These are phyloP conservation scores for Prunus dulcis DNA, from an alignment of 306 rosid species.

Conservation along the genomic window DNA sequence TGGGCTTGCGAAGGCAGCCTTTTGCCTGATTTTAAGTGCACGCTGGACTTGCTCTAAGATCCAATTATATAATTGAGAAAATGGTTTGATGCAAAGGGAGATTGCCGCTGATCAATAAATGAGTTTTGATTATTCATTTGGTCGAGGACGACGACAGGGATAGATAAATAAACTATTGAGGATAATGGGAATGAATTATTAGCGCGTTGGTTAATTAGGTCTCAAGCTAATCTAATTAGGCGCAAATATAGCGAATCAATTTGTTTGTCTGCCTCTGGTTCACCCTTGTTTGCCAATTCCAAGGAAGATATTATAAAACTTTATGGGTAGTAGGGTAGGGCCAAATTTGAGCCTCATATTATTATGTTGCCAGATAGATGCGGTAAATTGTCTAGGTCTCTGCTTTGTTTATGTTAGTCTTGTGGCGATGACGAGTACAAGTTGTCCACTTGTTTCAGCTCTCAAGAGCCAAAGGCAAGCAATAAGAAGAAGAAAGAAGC, in stretches of 20 bases:
- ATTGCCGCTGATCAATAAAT: neutral
- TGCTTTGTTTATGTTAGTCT: neutral
- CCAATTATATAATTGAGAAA: neutral
- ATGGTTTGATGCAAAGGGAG: neutral
- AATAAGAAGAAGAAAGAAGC: neutral
- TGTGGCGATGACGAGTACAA: neutral
- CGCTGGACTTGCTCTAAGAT: too few species aligned
- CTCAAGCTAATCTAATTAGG: neutral
- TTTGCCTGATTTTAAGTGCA: too few species aligned
- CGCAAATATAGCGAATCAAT: neutral
- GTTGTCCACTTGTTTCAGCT: neutral
- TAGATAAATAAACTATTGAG: neutral
- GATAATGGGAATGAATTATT: neutral
- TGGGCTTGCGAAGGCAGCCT: too few species aligned
- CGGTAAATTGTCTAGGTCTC: neutral
- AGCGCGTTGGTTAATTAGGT: neutral
- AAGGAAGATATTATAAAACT: neutral
- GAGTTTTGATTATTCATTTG: neutral
- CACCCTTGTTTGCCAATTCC: neutral
- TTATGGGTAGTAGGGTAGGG: neutral
- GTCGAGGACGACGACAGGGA: neutral
- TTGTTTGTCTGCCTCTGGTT: neutral
- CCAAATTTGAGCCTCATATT: neutral
- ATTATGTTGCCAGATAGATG: neutral
- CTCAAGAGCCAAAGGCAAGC: neutral